phyloP scores from a whole-genome alignment of 2,329 filamentous ascomycete genomes.

The Neofusicoccum ribis region DNA sequence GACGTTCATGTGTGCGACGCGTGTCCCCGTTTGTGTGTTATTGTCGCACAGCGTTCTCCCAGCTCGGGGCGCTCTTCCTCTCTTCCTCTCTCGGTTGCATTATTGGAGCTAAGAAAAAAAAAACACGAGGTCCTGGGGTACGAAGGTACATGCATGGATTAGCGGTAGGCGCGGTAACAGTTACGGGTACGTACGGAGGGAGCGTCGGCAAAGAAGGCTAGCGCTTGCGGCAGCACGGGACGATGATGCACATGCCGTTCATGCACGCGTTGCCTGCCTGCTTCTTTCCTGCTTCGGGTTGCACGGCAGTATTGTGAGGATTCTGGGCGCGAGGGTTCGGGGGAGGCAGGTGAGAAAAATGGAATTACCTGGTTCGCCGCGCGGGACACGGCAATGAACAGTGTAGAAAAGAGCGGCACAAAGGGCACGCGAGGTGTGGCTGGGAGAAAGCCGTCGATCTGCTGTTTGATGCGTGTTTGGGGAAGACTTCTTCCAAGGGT shows the following conservation, averaged over 20 bases:
- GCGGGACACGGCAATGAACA: too few species aligned
- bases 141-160: neutral
- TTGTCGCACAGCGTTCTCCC: neutral
- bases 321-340: neutral
- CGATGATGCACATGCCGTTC: conserved; percentile 7
- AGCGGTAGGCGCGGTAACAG: neutral
- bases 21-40: neutral
- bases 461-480: neutral
- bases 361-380: too few species aligned
- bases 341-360: neutral
- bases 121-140: neutral
- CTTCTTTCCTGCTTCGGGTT: neutral
- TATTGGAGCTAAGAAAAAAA: neutral
- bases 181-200: neutral
- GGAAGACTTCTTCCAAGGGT: neutral
- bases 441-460: neutral
- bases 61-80: too few species aligned
- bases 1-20: neutral
- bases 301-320: neutral
- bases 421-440: neutral
- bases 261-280: neutral
- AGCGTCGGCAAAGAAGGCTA: too few species aligned
- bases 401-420: neutral
- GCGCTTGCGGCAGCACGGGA: neutral
- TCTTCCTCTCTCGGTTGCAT: neutral